Evolutionary conservation across 306 rosid species (phyloP), one percentile per base, ranked within the genome.

Genomic region (Fagus crenata): DNA sequence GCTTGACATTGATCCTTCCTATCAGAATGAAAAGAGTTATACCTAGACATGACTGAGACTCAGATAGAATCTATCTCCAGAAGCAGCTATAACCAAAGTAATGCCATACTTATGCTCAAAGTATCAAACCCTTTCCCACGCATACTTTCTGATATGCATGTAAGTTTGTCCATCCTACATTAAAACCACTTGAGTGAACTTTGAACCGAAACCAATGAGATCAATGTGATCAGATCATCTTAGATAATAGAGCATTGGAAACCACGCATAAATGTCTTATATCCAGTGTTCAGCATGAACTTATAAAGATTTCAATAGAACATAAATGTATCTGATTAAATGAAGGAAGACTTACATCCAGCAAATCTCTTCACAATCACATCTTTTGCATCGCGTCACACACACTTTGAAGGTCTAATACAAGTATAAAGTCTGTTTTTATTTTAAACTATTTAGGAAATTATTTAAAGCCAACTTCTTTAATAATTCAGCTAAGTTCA

Each of bases 91-190:
- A 17, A 37, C 49, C 49, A 65, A 65, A 65, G 32, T 49, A 28
- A 39, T 17, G 7, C 5, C 71, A 37, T 14, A 13, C 35, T 6
- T 39, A 37, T 15, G 22, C 37, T 60, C 42, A 68, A 14, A 35
- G 32, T 42, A 72, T 65, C 72, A 46, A 15, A 22, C 69, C 67
- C 53, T 22, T 80, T 77, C 69, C 6, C 33, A 71, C 1, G 22
- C 22, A 18, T 8, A 76, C 69, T 3, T 76, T 49, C 69, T 18
- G 42, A 60, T 60, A 35, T 36, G 63, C 70, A 71, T 49, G 56
- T 36, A 43, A 40, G 31, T 40, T 67, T 53, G 71, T 59, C 71
- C 12, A 43, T 58, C 77, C 56, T 46, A 42, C 22, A 42, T 5
- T 71, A 35, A 58, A 46, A 51, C 7, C 28, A 22, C 28, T 63